Conservation (phyloP, 345 rosid genomes). For the Abelmoschus esculentus region DNA sequence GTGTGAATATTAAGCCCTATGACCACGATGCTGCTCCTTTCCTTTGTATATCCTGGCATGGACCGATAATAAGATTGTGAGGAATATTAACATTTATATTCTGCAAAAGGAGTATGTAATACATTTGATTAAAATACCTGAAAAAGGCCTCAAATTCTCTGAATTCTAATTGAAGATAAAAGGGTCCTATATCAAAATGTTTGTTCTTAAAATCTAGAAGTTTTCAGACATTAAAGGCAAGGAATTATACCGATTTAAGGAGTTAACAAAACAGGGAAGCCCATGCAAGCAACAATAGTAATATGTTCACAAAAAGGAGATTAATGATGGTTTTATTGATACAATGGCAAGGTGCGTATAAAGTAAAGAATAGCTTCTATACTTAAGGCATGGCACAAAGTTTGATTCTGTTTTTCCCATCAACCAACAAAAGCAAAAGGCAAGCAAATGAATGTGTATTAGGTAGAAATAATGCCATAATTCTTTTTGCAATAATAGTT, state of each 20-base stretch:
- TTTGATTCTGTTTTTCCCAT: background rate
- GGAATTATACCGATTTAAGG: background rate
- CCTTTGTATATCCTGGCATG: conserved; percentile 58
- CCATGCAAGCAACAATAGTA: background rate
- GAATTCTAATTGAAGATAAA: background rate
- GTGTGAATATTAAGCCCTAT: conserved; percentile 74
- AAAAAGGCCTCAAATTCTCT: background rate
- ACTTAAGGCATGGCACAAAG: background rate
- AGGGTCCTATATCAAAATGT: background rate
- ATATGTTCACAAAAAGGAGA: background rate
- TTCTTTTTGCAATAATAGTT: background rate
- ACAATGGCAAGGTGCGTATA: background rate
- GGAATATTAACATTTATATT: background rate
- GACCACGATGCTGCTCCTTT: conserved; percentile 64
- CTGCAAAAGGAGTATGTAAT: background rate
- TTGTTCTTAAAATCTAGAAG: background rate
- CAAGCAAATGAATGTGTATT: background rate
- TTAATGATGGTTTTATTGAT: background rate
- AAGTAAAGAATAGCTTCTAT: background rate
- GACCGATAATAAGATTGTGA: conserved; percentile 1
- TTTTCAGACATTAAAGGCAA: background rate
- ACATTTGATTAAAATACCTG: background rate
- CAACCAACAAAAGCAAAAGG: background rate
- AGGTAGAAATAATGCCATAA: background rate
- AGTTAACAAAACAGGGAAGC: background rate